phyloP scores from a whole-genome alignment of 169 alveolate species.

The Eimeria sp. region DNA sequence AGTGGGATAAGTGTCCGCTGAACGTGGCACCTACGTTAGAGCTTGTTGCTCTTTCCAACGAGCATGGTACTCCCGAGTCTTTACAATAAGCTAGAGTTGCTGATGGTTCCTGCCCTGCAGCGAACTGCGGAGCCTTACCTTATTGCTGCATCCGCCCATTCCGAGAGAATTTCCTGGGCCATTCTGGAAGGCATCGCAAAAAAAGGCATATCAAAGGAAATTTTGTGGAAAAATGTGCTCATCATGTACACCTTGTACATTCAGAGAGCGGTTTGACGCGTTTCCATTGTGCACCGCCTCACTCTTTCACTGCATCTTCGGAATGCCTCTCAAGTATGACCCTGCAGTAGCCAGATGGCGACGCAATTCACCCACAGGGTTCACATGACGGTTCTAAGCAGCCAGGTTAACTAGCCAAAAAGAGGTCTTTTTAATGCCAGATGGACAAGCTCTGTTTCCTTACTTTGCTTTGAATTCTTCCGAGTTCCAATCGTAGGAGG shows the following conservation, averaged over 20 bases:
- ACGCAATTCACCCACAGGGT: neutral
- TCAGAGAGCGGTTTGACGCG: neutral
- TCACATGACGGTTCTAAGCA: too few relatives aligned
- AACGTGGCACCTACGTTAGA: too few relatives aligned
- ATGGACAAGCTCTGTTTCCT: neutral
- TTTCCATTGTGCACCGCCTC: neutral
- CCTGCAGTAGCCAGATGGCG: slow-evolving; percentile 24
- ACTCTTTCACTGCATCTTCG: slow-evolving; percentile 78
- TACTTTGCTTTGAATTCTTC: slow-evolving; percentile 80
- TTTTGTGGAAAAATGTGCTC: too few relatives aligned
- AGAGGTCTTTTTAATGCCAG: neutral
- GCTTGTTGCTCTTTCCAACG: neutral
- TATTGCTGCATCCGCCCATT: slow-evolving; percentile 81
- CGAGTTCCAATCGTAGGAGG: slow-evolving; percentile 75
- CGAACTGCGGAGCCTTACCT: slow-evolving; percentile 15
- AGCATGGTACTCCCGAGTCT: neutral
- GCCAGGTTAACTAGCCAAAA: neutral
- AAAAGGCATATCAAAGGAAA: neutral
- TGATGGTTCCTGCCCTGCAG: neutral
- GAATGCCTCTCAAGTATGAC: slow-evolving; percentile 80
- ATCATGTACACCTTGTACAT: too few relatives aligned
- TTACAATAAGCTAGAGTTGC: neutral
- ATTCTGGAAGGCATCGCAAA: slow-evolving; percentile 18
- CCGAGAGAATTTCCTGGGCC: slow-evolving; percentile 73
- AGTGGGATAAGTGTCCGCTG: neutral